phyloP scores from a whole-genome alignment of 2,329 filamentous ascomycete genomes.

The Alternaria panax region DNA sequence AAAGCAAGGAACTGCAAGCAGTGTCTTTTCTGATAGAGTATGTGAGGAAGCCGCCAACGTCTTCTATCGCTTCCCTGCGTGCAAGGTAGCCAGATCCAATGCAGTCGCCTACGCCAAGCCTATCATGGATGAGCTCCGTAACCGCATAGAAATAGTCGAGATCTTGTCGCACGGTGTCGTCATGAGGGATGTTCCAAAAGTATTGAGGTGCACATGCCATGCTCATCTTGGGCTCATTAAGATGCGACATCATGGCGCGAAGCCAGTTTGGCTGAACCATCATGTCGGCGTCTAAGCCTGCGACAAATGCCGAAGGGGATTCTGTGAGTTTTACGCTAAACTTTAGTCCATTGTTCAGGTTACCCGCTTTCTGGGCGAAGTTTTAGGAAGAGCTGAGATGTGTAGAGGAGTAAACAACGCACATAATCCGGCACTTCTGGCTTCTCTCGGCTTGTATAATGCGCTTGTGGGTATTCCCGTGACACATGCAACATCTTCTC shows the following conservation, averaged over 20 bases:
- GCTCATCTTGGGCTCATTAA: conserved; percentile 13
- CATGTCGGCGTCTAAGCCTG: conserved; percentile 73
- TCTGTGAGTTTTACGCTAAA: conserved; percentile 11
- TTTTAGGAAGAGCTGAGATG: conserved; percentile 54
- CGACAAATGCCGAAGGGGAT: conserved; percentile 65
- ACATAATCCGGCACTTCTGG: conserved; percentile 50
- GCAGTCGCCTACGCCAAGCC: conserved; percentile 65
- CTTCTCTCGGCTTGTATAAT: conserved; percentile 55
- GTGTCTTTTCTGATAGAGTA: conserved; percentile 69
- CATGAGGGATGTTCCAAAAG: conserved; percentile 68
- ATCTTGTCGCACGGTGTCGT: conserved; percentile 66
- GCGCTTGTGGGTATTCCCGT: conserved; percentile 51
- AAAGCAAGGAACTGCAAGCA: conserved; percentile 65
- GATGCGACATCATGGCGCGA: conserved; percentile 12
- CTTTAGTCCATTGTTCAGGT: conserved; percentile 64
- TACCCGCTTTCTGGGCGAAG: conserved; percentile 68
- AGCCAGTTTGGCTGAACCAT: conserved; percentile 67
- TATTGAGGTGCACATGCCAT: conserved; percentile 36
- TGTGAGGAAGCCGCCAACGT: conserved; percentile 68
- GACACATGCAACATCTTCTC: conserved; percentile 48
- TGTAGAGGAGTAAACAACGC: background rate
- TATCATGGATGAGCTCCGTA: conserved; percentile 58
- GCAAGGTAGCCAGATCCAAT: conserved; percentile 70
- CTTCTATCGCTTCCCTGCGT: conserved; percentile 65
- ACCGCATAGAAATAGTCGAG: conserved; percentile 66